These are phyloP conservation scores for Colletotrichum filicis DNA, from an alignment of 2,329 filamentous ascomycete species.

Conservation along the genomic window DNA sequence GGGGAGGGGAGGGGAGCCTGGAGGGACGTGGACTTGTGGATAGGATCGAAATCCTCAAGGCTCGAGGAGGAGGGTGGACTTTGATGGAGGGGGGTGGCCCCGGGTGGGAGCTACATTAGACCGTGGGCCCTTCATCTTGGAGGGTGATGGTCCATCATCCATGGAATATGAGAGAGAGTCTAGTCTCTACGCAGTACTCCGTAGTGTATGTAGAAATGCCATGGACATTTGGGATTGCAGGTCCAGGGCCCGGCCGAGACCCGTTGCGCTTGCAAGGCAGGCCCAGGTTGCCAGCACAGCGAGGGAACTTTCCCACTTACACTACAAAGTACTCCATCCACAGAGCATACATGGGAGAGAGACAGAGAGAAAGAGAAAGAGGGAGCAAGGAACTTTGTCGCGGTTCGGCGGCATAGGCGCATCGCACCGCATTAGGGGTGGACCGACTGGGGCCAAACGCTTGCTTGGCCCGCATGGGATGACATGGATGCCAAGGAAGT, in stretches of 20 bases:
- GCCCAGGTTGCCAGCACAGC: not conserved
- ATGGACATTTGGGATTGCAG: conserved; percentile 28
- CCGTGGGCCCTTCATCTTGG: conserved; percentile 33
- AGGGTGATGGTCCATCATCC: not conserved
- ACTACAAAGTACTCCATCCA: too few species aligned
- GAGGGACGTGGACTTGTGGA: conserved; percentile 24
- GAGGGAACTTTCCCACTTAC: not conserved
- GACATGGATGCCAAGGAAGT: conserved; percentile 1
- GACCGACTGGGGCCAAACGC: conserved; percentile 26
- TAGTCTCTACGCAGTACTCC: too few species aligned
- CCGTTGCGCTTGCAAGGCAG: conserved; percentile 9
- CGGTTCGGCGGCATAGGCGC: conserved; percentile 13
- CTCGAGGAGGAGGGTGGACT: not conserved
- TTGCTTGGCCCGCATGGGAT: conserved; percentile 28
- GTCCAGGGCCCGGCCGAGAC: conserved; percentile 25
- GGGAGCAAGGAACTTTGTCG: not conserved
- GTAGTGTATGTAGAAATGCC: not conserved
- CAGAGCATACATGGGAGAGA: not conserved
- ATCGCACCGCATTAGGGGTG: conserved; percentile 27
- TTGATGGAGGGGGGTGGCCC: not conserved
- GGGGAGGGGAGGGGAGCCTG: not conserved
- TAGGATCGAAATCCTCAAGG: conserved; percentile 27
- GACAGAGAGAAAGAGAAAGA: not conserved
- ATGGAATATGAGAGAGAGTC: not conserved
- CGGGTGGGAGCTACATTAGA: conserved; percentile 12